These are phyloP conservation scores for Penicillium odoratum DNA, from an alignment of 495 filamentous ascomycete species.

Conservation along the genomic window DNA sequence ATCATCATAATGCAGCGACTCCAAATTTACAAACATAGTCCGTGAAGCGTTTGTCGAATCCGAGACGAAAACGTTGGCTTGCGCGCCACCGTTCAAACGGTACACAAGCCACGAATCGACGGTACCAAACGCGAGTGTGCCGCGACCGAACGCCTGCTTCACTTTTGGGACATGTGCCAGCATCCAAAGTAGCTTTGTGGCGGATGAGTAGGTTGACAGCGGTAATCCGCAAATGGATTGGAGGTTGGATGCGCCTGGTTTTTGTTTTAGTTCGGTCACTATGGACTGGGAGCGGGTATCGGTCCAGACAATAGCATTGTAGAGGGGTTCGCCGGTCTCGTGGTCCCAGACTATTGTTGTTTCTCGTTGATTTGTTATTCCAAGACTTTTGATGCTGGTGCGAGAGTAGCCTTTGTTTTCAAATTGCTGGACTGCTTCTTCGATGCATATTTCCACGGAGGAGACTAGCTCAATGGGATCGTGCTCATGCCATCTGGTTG, in stretches of 20 bases:
- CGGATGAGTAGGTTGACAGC: conserved; percentile 90
- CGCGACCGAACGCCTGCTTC: conserved; percentile 72
- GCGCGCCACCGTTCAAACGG: conserved; percentile 77
- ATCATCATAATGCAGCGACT: conserved; percentile 82
- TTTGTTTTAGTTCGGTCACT: conserved; percentile 72
- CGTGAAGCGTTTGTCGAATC: conserved; percentile 91
- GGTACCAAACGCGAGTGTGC: conserved; percentile 83
- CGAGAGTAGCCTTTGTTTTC: conserved; percentile 63
- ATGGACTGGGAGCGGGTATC: conserved; percentile 82
- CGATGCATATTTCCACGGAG: conserved; percentile 83
- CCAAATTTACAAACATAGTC: conserved; percentile 95
- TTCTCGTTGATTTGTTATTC: conserved; percentile 95
- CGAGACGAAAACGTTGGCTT: conserved; percentile 73
- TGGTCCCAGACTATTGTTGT: conserved; percentile 92
- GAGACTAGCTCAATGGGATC: conserved; percentile 75
- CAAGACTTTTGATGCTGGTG: conserved; percentile 73
- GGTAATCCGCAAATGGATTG: conserved; percentile 81
- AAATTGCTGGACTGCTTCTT: conserved; percentile 72
- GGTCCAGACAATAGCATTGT: conserved; percentile 93
- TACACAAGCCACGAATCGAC: conserved; percentile 93
- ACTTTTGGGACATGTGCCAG: conserved; percentile 71
- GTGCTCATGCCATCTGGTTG: conserved; percentile 86
- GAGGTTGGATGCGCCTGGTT: conserved; percentile 62
- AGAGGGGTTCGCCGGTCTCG: conserved; percentile 78
- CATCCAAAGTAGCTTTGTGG: conserved; percentile 88